Percentiles rank a stretch among this genome's conserved stretches.
phyloP scores from a whole-genome alignment of 1,284 basidiomycete genomes.

The Coriolopsis trogii region DNA sequence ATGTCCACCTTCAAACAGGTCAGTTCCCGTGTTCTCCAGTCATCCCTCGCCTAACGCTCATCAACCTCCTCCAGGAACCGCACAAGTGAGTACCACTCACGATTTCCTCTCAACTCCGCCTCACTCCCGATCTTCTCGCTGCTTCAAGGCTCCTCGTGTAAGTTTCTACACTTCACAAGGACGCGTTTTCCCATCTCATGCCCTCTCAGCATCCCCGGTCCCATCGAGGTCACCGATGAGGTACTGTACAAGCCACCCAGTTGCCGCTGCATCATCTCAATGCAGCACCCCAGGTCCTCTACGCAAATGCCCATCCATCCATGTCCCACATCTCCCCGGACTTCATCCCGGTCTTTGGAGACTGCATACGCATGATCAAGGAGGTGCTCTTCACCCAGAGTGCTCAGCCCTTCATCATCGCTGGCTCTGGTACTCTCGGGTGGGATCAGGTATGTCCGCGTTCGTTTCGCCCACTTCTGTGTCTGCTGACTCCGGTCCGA shows the following conservation, averaged over 20 bases:
- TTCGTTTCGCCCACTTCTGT: neutral
- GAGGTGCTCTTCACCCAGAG: constrained; percentile 77
- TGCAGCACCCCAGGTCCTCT: constrained; percentile 55
- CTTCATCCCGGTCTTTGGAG: constrained; percentile 89
- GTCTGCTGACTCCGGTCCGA: neutral
- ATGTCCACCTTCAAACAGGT: constrained; percentile 39
- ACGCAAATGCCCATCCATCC: constrained; percentile 85
- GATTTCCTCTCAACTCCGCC: constrained; percentile 1
- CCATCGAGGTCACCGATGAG: constrained; percentile 83
- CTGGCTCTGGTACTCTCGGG: constrained; percentile 94
- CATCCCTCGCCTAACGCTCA: neutral
- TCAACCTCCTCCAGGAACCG: constrained; percentile 43
- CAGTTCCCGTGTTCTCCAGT: neutral
- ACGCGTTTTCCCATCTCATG: too few species aligned
- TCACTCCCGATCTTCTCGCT: constrained; percentile 12
- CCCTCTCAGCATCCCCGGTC: constrained; percentile 86
- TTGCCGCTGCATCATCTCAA: neutral
- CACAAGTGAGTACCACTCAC: constrained; percentile 61
- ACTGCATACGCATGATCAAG: constrained; percentile 86
- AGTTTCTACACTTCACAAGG: too few species aligned
- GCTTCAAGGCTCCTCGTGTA: constrained; percentile 64
- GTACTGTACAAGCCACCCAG: constrained; percentile 37
- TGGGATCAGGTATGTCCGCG: constrained; percentile 73
- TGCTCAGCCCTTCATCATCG: constrained; percentile 88
- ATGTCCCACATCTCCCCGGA: constrained; percentile 92